A percentile compares a stretch with the other conserved stretches of the same genome.
Conservation (phyloP, 805 yeast genomes). For the Clavispora asparagi region DNA sequence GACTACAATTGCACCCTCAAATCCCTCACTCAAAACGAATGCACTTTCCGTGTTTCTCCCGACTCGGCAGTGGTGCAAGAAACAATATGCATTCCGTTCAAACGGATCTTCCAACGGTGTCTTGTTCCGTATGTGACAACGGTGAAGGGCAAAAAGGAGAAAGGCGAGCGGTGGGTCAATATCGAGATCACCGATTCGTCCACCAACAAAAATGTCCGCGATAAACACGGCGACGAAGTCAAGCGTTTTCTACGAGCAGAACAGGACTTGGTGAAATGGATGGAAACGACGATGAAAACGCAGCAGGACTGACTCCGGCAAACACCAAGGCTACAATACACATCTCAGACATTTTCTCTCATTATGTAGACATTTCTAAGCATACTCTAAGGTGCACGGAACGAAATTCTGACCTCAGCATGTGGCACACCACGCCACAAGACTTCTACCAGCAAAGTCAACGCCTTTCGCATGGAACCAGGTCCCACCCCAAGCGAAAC, state of each 20-base stretch:
- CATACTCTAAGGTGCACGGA: not conserved
- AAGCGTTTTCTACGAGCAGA: conserved; percentile 35
- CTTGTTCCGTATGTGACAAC: conserved; percentile 18
- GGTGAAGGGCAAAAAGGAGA: conserved; percentile 23
- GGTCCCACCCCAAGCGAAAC: not conserved
- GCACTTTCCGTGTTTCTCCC: conserved; percentile 31
- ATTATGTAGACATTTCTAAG: not conserved
- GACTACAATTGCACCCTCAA: conserved; percentile 30
- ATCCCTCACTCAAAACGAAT: conserved; percentile 36
- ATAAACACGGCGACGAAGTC: conserved; percentile 22
- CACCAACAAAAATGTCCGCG: conserved; percentile 24
- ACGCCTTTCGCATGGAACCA: not conserved
- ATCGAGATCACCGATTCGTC: conserved; percentile 33
- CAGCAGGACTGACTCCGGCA: not conserved
- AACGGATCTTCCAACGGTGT: conserved; percentile 38
- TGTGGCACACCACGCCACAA: not conserved
- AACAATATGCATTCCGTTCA: conserved; percentile 40
- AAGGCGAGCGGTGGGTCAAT: conserved; percentile 28
- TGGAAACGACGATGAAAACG: conserved; percentile 19
- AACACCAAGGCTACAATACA: not conserved
- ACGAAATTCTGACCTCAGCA: not conserved
- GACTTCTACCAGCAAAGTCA: not conserved
- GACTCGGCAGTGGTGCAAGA: conserved; percentile 23
- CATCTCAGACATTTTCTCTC: not conserved
- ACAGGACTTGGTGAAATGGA: conserved; percentile 28